phyloP scores from a whole-genome alignment of 2,329 filamentous ascomycete genomes.

The Tolypocladium paradoxum region DNA sequence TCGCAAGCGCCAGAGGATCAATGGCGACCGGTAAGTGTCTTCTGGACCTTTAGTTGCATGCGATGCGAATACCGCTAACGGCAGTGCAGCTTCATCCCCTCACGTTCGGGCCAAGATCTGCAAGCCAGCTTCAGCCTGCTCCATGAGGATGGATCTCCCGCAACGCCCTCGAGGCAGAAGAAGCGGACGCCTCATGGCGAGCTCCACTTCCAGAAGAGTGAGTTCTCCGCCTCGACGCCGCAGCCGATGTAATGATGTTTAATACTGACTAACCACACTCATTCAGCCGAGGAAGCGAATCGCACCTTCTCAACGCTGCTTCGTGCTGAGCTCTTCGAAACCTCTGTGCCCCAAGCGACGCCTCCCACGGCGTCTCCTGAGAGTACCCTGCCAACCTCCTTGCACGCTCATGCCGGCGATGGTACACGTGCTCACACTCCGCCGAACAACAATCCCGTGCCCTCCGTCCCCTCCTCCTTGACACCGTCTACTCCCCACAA shows the following conservation, averaged over 20 bases:
- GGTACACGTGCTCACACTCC: constrained; percentile 71
- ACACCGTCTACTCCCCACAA: constrained; percentile 95
- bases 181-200: constrained; percentile 81
- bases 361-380: constrained; percentile 53
- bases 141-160: constrained; percentile 85
- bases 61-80: constrained; percentile 10
- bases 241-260: background rate
- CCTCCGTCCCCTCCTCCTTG: constrained; percentile 59
- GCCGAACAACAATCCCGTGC: constrained; percentile 51
- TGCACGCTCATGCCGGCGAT: constrained; percentile 46
- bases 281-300: constrained; percentile 79
- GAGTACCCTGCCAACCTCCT: constrained; percentile 35
- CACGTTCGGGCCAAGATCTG: constrained; percentile 83
- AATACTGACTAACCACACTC: constrained; percentile 1
- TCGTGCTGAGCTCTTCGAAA: constrained; percentile 85
- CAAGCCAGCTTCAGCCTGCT: constrained; percentile 87
- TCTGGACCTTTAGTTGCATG: background rate
- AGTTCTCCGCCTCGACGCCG: constrained; percentile 16
- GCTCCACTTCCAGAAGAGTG: constrained; percentile 88
- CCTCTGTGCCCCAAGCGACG: constrained; percentile 72
- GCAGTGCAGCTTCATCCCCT: constrained; percentile 74
- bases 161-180: constrained; percentile 76
- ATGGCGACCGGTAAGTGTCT: constrained; percentile 45
- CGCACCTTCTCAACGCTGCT: constrained; percentile 81
- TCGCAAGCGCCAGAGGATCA: constrained; percentile 48